Conservation (phyloP, 495 filamentous ascomycete genomes). For the Evansstolkia leycettana region DNA sequence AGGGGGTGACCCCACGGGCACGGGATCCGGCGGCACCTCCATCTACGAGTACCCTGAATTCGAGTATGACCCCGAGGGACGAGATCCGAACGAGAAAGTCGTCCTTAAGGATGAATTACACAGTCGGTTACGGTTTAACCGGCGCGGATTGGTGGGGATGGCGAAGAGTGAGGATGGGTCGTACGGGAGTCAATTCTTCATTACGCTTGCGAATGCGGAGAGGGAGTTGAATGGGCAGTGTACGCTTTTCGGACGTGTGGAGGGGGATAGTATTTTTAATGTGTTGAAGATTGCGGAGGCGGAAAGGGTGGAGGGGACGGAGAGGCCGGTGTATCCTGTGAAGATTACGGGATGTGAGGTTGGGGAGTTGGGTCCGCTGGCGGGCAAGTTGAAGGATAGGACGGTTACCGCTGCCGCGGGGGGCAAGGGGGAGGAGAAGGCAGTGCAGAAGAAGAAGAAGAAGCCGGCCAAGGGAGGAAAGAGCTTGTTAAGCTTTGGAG, state of each 20-base stretch:
- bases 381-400: slow-evolving; percentile 72
- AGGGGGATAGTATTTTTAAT: slow-evolving; percentile 92
- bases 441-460: slow-evolving; percentile 52
- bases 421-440: slow-evolving; percentile 23
- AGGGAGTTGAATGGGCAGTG: slow-evolving; percentile 81
- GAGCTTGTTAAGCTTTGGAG: slow-evolving; percentile 81
- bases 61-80: slow-evolving; percentile 52
- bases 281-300: slow-evolving; percentile 82
- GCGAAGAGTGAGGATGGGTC: slow-evolving; percentile 61
- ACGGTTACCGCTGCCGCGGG: slow-evolving; percentile 28
- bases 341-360: slow-evolving; percentile 72
- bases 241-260: slow-evolving; percentile 86
- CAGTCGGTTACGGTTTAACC: slow-evolving; percentile 81
- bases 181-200: slow-evolving; percentile 94
- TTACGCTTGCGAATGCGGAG: slow-evolving; percentile 70
- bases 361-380: slow-evolving; percentile 67
- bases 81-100: slow-evolving; percentile 41
- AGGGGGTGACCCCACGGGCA: slow-evolving; percentile 88
- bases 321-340: slow-evolving; percentile 77
- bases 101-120: slow-evolving; percentile 85
- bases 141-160: slow-evolving; percentile 82
- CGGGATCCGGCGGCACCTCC: slow-evolving; percentile 79
- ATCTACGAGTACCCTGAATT: slow-evolving; percentile 82
- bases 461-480: slow-evolving; percentile 68
- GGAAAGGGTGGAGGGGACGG: slow-evolving; percentile 67